A percentile compares a stretch with the other conserved stretches of the same genome.
Evolutionary conservation across 306 rosid species (phyloP).

Genomic region (Luffa aegyptiaca): DNA sequence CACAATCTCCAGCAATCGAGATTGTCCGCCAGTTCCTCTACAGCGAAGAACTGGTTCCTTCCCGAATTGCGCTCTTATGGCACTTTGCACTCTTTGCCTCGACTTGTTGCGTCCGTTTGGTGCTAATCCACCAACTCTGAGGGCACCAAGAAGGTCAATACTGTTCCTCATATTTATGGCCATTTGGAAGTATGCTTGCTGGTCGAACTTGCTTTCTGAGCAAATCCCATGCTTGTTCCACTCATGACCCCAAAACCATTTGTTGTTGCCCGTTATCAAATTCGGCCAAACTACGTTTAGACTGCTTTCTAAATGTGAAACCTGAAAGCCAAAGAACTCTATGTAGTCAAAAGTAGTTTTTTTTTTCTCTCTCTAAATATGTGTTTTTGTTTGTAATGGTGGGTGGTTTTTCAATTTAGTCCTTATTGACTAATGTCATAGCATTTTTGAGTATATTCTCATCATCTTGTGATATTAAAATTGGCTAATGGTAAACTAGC

Average conservation of each 20-base stretch:
- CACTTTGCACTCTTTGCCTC: not conserved
- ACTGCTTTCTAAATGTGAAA: not conserved
- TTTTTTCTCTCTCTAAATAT: too few species aligned
- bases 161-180: not conserved
- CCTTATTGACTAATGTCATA: too few species aligned
- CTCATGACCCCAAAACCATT: not conserved
- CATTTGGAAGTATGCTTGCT: not conserved
- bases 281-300: not conserved
- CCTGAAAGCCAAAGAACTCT: not conserved
- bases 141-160: not conserved
- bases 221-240: constrained; percentile 1
- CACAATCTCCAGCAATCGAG: not conserved
- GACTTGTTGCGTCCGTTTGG: not conserved
- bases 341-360: too few species aligned
- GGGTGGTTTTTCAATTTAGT: too few species aligned
- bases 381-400: not conserved
- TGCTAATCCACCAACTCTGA: not conserved
- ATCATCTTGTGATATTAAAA: too few species aligned
- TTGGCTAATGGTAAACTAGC: too few species aligned
- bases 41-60: not conserved
- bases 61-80: not conserved
- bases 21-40: not conserved
- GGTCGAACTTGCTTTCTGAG: not conserved
- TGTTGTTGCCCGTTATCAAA: not conserved
- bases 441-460: too few species aligned